Evolutionary conservation across 2,329 filamentous ascomycete species (phyloP), one percentile per base, ranked within the genome.

Genomic region (Trichoderma lentiforme): DNA sequence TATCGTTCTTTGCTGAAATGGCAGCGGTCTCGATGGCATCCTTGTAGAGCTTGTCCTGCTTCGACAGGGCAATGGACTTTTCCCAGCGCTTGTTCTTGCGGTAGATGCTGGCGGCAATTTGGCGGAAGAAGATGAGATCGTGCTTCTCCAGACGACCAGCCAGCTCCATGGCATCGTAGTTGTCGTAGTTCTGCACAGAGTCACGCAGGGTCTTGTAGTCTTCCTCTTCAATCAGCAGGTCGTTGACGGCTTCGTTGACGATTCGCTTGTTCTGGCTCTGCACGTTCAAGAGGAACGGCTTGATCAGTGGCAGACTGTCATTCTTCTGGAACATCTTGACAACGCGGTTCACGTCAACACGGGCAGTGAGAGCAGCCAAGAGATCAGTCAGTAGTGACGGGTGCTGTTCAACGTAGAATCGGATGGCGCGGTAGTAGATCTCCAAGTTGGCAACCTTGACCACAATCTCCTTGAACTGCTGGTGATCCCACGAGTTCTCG

Each of bases 21-120:
- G 96, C 96, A 36, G 97, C 90, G 15, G 96, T 99, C 87, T 99
- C 96, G 74, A 99, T 98, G 30, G 97, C 96, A 84, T 99, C 96
- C 87, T 98, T 98, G 91, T 96, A 99, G 18, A 99, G 87, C 89
- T 98, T 98, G 86, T 99, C 96, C 82, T 99, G 95, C 88, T 99
- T 99, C 18, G 95, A 98, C 61, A 99, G 86, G 39, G 94, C 90
- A 82, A 99, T 99, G 4, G 95, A 98, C 86, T 98, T 98, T 86
- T 98, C 95, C 97, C 97, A 99, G 75, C 96, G 90, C 92, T 98
- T 98, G 87, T 97, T 98, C 89, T 98, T 99, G 82, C 97, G 94
- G 86, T 98, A 99, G 83, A 99, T 99, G 84, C 88, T 97, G 76
- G 97, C 94, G 5, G 96, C 96, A 79, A 99, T 97, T 83, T 99